Evolutionary conservation across 1,139 yeast genomes (phyloP).

Genomic region (Zygosaccharomyces sapae): DNA sequence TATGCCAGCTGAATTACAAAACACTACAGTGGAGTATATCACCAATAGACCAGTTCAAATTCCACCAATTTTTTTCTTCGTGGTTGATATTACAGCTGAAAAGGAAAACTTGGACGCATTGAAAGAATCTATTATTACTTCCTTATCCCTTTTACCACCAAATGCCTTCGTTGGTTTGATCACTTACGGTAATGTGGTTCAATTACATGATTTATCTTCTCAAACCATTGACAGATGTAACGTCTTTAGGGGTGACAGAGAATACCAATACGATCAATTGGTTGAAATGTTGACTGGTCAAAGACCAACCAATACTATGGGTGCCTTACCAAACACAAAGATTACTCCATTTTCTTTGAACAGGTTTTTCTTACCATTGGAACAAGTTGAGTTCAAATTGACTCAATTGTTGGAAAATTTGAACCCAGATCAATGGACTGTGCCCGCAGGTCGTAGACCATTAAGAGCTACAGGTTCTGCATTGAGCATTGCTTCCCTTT

Average conservation of each 20-base stretch:
- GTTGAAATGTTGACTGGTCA: conserved; percentile 65
- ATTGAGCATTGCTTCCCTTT: conserved; percentile 72
- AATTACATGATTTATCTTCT: conserved; percentile 86
- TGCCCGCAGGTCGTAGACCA: conserved; percentile 84
- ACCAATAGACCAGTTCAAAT: conserved; percentile 81
- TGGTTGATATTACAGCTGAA: conserved; percentile 92
- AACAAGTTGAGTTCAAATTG: conserved; percentile 82
- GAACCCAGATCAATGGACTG: conserved; percentile 87
- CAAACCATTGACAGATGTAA: conserved; percentile 73
- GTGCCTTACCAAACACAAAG: conserved; percentile 28
- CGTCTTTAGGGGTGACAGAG: conserved; percentile 91
- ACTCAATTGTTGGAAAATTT: conserved; percentile 77
- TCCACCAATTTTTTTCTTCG: conserved; percentile 88
- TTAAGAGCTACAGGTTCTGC: conserved; percentile 94
- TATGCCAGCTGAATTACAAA: conserved; percentile 80
- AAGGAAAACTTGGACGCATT: conserved; percentile 86
- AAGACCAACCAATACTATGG: conserved; percentile 27
- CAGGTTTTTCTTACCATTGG: conserved; percentile 80
- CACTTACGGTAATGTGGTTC: conserved; percentile 92
- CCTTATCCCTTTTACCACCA: conserved; percentile 83
- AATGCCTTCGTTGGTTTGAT: conserved; percentile 88
- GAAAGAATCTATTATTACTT: conserved; percentile 78
- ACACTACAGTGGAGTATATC: conserved; percentile 90
- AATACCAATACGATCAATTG: conserved; percentile 71
- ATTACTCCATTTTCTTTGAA: conserved; percentile 47